phyloP scores from a whole-genome alignment of 2,329 filamentous ascomycete genomes.

The Stachybotrys echinatus region DNA sequence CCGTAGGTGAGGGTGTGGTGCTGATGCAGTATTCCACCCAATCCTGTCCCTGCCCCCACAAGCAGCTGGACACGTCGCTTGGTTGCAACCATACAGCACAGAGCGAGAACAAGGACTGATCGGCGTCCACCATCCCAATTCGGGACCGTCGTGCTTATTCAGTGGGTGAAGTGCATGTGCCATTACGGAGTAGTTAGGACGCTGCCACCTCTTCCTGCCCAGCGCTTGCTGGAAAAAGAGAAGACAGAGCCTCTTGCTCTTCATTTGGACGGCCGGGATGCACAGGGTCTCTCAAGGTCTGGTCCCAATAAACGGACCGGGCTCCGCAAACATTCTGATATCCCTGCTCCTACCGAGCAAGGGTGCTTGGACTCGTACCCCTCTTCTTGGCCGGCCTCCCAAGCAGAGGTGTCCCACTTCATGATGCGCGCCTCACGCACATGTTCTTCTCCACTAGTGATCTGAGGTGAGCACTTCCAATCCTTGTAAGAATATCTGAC shows the following conservation, averaged over 20 bases:
- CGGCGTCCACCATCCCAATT: background rate
- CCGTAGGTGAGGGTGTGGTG: no score
- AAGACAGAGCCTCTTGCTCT: no score
- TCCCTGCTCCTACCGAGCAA: background rate
- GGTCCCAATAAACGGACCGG: background rate
- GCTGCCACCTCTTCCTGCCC: no score
- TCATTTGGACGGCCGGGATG: no score
- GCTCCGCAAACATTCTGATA: background rate
- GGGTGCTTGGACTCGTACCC: no score
- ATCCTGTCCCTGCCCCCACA: background rate
- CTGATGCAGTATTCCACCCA: no score
- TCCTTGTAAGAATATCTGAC: background rate
- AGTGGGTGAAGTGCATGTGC: no score
- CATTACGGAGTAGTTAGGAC: no score
- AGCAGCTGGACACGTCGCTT: background rate
- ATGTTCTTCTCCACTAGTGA: background rate
- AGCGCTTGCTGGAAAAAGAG: no score
- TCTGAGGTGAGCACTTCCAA: background rate
- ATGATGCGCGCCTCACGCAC: background rate
- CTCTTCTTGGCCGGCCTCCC: no score
- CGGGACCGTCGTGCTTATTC: no score
- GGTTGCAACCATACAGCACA: background rate
- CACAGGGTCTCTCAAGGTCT: background rate
- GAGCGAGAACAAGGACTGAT: no score
- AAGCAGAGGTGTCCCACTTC: background rate